These are phyloP conservation scores for Solanum sitiens DNA, from an alignment of 257 asterid species.

Conservation along the genomic window DNA sequence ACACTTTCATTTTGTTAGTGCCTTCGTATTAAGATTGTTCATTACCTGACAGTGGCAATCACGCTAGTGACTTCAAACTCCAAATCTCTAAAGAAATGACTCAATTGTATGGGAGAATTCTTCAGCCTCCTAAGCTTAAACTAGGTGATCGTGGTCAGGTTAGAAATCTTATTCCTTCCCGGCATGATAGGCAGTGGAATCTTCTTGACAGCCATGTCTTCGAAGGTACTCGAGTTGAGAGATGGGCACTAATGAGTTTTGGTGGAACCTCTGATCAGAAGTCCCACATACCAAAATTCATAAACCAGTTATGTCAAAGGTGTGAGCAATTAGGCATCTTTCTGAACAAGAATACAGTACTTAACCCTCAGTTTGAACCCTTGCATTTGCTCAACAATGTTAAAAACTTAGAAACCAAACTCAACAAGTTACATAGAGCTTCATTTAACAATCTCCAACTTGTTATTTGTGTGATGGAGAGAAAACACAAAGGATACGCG, in stretches of 20 bases:
- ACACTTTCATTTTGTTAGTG: background rate
- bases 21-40: background rate
- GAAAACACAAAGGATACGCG: constrained; percentile 86
- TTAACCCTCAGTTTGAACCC: constrained; percentile 69
- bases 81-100: constrained; percentile 71
- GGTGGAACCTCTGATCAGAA: constrained; percentile 76
- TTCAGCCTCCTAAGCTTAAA: constrained; percentile 89
- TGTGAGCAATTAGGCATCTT: constrained; percentile 78
- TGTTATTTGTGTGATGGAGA: constrained; percentile 91
- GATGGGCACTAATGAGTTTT: constrained; percentile 81
- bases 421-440: constrained; percentile 47
- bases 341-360: constrained; percentile 40
- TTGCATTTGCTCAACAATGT: constrained; percentile 75
- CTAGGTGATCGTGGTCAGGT: constrained; percentile 79
- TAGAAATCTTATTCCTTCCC: constrained; percentile 63
- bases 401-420: constrained; percentile 60
- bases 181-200: constrained; percentile 91
- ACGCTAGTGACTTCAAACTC: constrained; percentile 62
- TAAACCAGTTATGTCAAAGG: constrained; percentile 59
- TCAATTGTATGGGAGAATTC: constrained; percentile 63
- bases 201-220: constrained; percentile 81
- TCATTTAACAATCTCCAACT: constrained; percentile 63
- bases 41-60: constrained; percentile 47
- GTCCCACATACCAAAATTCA: constrained; percentile 53
- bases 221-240: constrained; percentile 64